Conservation (phyloP, 2,329 filamentous ascomycete genomes). For the Trichoderma simmonsii region DNA sequence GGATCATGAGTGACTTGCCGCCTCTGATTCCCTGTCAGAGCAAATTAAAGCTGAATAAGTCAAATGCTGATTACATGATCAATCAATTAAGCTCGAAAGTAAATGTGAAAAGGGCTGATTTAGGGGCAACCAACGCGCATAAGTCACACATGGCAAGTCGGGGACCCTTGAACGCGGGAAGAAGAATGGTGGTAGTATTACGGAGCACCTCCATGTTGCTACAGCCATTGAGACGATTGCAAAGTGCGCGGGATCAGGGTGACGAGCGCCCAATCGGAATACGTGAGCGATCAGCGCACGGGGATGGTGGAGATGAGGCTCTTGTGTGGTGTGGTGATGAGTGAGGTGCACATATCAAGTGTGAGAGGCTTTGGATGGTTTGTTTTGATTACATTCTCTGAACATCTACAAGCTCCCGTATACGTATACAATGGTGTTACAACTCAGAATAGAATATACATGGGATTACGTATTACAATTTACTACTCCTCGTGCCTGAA, state of each 20-base stretch:
- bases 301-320: not conserved
- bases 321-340: not conserved
- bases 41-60: not conserved
- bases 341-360: not conserved
- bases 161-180: not conserved
- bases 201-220: not conserved
- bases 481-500: not conserved
- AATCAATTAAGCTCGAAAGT: not conserved
- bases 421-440: not conserved
- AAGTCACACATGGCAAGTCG: not conserved
- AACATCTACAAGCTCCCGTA: not conserved
- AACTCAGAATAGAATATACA: not conserved
- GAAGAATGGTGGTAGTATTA: not conserved
- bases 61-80: not conserved
- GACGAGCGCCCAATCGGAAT: not conserved
- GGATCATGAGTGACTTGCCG: not conserved
- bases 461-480: not conserved
- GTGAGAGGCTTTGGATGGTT: not conserved
- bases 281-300: not conserved
- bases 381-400: not conserved
- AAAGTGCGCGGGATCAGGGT: not conserved
- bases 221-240: not conserved
- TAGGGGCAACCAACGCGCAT: not conserved
- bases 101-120: not conserved
- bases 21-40: not conserved